Base-by-base conservation (phyloP, 2,329 filamentous ascomycete genomes). In the Xylariaceae sp. region DNA sequence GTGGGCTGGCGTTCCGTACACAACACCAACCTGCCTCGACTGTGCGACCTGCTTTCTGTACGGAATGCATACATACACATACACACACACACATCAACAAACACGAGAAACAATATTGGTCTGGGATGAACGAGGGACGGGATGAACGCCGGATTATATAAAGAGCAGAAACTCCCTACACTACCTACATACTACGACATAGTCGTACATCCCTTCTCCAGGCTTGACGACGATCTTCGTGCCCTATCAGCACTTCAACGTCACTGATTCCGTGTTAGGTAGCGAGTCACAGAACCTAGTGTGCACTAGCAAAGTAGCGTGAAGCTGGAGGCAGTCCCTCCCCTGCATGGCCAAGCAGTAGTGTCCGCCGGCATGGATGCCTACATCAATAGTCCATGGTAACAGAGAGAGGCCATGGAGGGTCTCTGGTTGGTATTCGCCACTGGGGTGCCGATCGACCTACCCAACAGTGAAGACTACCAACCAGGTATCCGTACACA, bases 321-420 rank as follows among this genome's bases (percentile, higher is more conserved):
- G 9, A 50, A 50, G 47, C 47, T 50, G 47, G 47, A 13, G 7
- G 7, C 47, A 50, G 23, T 50, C 18, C 41, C 41, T 45, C 41
- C 41, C 41, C 41, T 45, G 41, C 41, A 45, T 45, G 41, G 45
- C n/a, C 45, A n/a, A 18, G 45, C 45, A 48, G 45, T 8, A 48
- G 6, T 15, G 37, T 41, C 37, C 41, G 41, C 41, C 53, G 35
- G 49, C 41, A 48, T 39, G 47, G 15, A 30, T 49, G 47, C 45
- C n/a, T 47, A 62, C 55, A 34, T 60, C 8, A 39, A 39, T 30
- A 35, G 34, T 48, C n/a, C 17, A 18, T 17, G 17, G 53, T 17
- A 52, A 13, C 30, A 13, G 10, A 51, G 11, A 30, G 11, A 30
- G 13, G 13, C 30, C n/a, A 51, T 51, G 49, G 18, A 4, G 23